Evolutionary conservation across 176 grass and related monocot species (phyloP), one percentile per base, ranked within the genome.

Genomic region (Bromus sterilis): DNA sequence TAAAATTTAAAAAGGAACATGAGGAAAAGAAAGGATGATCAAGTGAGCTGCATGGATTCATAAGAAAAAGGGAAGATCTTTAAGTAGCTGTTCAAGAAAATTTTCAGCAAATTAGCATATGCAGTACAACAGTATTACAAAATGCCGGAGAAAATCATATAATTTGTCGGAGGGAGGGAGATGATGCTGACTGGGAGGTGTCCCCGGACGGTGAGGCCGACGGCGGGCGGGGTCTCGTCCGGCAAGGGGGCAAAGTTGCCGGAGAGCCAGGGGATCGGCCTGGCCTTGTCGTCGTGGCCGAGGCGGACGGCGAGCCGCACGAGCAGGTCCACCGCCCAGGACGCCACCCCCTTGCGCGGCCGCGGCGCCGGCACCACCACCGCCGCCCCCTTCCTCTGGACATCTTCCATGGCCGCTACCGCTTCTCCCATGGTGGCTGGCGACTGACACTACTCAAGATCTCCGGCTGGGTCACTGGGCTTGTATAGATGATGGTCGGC

Each of bases 171-270:
- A 6, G 1, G 9, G 56, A 16, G 4, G 9, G 36, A 25, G 26
- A 29, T 29, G 51, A 58, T 42, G 9, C 46, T 36, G 33, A 97
- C 94, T 18, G 95, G 95, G 41, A 98, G 86, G 77, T 87, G 60
- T 3, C 95, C 95, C 0, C 66, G 88, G 86, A 98, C 90, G 81
- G 81, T 71, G 65, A 98, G 92, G 37, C 87, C 84, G 6, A 70
- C 11, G 49, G 49, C 86, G 36, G 95, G 95, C 60, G 92, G 92
- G 57, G 95, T 98, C 92, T 98, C 95, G 25, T 94, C 64, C 2
- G 12, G 42, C 25, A 94, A 86, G 35, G 95, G 95, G 37, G 84
- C 92, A 79, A 92, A 98, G 80, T 94, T 98, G 65, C 90, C 95
- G 73, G 90, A 87, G 75, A 98, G 95, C 82, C 91, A 98, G 76